A percentile compares a stretch with the other conserved stretches of the same genome.
Conservation (phyloP, 352 stramenopile genomes). For the Pythium diclinum region DNA sequence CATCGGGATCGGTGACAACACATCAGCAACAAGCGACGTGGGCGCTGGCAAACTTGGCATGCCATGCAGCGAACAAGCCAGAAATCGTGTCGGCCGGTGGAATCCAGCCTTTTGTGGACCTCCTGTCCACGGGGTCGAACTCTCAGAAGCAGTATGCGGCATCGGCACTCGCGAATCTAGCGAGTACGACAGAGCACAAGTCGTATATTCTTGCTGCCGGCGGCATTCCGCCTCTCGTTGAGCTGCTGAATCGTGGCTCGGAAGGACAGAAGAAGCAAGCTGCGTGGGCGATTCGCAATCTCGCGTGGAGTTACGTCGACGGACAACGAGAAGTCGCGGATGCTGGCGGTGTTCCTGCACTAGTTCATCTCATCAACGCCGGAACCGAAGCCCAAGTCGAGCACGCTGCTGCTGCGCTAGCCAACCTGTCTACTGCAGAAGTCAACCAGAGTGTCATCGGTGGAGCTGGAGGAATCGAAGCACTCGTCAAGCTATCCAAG, state of each 20-base stretch:
- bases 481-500: constrained; percentile 14
- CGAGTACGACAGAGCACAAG: constrained; percentile 18
- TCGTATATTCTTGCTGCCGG: constrained; percentile 12
- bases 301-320: constrained; percentile 22
- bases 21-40: constrained; percentile 22
- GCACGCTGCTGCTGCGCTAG: constrained; percentile 18
- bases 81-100: constrained; percentile 18
- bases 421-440: constrained; percentile 16
- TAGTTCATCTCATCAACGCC: constrained; percentile 10
- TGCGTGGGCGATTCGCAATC: constrained; percentile 20
- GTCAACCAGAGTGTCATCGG: constrained; percentile 15
- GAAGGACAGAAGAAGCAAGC: constrained; percentile 26
- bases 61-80: constrained; percentile 22
- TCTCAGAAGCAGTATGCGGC: constrained; percentile 23
- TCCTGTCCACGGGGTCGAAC: constrained; percentile 3
- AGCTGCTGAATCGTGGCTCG: constrained; percentile 8
- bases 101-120: constrained; percentile 12
- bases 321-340: constrained; percentile 12
- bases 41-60: constrained; percentile 22
- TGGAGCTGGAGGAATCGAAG: constrained; percentile 11
- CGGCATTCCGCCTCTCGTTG: constrained; percentile 8
- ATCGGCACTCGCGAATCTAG: constrained; percentile 20
- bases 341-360: constrained; percentile 12
- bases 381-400: constrained; percentile 18
- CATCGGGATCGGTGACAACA: not conserved